These are phyloP conservation scores for Tulasnella sp. DNA, from an alignment of 768 basidiomycete species.

Conservation along the genomic window DNA sequence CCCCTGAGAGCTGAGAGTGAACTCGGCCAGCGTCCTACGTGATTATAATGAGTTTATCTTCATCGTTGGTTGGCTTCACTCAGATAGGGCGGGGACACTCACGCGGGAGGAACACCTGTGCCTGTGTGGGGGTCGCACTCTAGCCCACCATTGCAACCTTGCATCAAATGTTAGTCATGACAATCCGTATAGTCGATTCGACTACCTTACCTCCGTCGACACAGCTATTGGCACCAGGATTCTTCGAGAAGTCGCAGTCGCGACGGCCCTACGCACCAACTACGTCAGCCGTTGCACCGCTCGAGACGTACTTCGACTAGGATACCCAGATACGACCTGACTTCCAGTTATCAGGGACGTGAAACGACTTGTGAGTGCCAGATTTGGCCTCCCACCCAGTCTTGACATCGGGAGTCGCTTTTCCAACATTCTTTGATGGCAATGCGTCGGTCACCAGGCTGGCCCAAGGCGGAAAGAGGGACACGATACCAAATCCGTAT, in stretches of 20 bases:
- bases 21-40: conserved; percentile 18
- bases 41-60: background rate
- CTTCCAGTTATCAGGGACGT: conserved; percentile 21
- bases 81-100: background rate
- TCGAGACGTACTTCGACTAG: background rate
- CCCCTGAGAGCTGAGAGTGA: conserved; percentile 13
- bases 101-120: conserved; percentile 26
- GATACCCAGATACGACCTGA: conserved; percentile 21
- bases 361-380: conserved; percentile 11
- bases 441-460: background rate
- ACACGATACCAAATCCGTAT: background rate
- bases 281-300: background rate
- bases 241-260: conserved; percentile 15
- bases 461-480: background rate
- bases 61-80: background rate
- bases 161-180: background rate
- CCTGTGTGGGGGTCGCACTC: conserved; percentile 29
- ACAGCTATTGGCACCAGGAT: conserved; percentile 27
- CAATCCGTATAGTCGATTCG: background rate
- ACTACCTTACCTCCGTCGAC: conserved; percentile 30
- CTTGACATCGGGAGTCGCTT: background rate
- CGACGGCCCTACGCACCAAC: conserved; percentile 2
- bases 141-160: conserved; percentile 26
- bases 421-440: conserved; percentile 1
- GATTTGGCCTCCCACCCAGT: conserved; percentile 21